phyloP scores from a whole-genome alignment of 805 yeast species.

The Saccharomycopsis fibuligera region DNA sequence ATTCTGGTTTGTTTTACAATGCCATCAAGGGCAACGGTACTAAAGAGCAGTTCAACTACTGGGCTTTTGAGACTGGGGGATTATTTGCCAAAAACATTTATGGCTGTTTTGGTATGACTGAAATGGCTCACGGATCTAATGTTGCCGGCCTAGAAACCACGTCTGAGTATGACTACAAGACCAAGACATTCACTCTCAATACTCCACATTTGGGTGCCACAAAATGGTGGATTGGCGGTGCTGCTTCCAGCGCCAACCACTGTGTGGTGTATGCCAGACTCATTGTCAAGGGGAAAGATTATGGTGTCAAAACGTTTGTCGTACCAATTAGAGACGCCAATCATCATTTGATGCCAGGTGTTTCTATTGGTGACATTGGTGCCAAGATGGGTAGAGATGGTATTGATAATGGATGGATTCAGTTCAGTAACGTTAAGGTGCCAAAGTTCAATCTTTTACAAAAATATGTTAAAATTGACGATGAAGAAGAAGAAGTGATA shows the following conservation, averaged over 20 bases:
- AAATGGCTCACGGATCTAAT: slow-evolving; percentile 87
- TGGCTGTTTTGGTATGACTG: slow-evolving; percentile 94
- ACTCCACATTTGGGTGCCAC: slow-evolving; percentile 93
- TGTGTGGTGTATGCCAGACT: slow-evolving; percentile 80
- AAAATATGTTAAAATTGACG: slow-evolving; percentile 66
- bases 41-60: slow-evolving; percentile 70
- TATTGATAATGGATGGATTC: slow-evolving; percentile 96
- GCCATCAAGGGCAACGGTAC: slow-evolving; percentile 88
- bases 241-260: slow-evolving; percentile 91
- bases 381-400: slow-evolving; percentile 95
- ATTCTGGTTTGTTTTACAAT: slow-evolving; percentile 75
- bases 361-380: slow-evolving; percentile 87
- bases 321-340: slow-evolving; percentile 79
- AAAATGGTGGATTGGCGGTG: slow-evolving; percentile 99
- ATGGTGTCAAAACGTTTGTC: slow-evolving; percentile 88
- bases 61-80: slow-evolving; percentile 72
- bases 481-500: slow-evolving; percentile 59
- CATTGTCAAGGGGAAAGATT: slow-evolving; percentile 73
- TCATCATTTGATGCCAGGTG: slow-evolving; percentile 72
- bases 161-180: slow-evolving; percentile 63
- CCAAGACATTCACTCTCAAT: slow-evolving; percentile 65
- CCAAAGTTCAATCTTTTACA: slow-evolving; percentile 81
- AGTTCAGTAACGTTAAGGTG: slow-evolving; percentile 73
- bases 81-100: slow-evolving; percentile 43
- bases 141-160: slow-evolving; percentile 93